Base-by-base conservation (phyloP, 768 basidiomycete species). In the Tricholoma hemisulphureum region DNA sequence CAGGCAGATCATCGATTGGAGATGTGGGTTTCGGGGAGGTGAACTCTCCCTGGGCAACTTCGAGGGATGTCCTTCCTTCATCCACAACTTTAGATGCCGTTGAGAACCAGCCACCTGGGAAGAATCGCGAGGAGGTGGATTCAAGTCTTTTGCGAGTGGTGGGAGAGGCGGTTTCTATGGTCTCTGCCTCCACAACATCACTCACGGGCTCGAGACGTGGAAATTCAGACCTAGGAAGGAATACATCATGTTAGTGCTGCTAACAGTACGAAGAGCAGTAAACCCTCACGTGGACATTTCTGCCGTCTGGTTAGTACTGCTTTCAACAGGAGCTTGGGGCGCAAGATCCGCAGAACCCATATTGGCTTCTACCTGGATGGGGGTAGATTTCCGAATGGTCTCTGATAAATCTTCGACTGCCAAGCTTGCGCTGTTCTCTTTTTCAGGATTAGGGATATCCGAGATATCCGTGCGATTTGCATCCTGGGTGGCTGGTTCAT, bases 81-180 rank as follows among this genome's bases (percentile, higher is more conserved):
- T 70, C 66, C 1, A 77, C 73, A 4, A 73, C 62, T 63, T 75
- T 79, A 23, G 71, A 67, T 18, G 75, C 64, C 20, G 69, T 61
- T 9, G 75, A 73, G 58, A 77, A 77, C 83, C 83, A 83, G 1
- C 78, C 80, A 31, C 83, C 83, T 8, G 82, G 82, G 77, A 84
- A 81, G 70, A 80, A 78, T 48, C 79, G 73, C 11, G 81, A 83
- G n/a, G 83, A 83, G 1, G 80, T 79, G 9, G 83, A 83, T 63
- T 81, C 80, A n/a, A 78, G 72, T 50, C 81, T 71, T 13, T 71
- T 70, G 48, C 81, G 80, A 55, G 65, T 51, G 18, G 67, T 48
- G 13, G 60, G 57, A 23, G 70, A 61, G 24, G 64, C 49, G 50
- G 32, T 29, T 29, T 56, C 54, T 21, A 28, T 9, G 23, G 3